These are phyloP conservation scores for Mucor ambiguus DNA, from an alignment of 371 early-diverging fungal genomes.

Conservation along the genomic window DNA sequence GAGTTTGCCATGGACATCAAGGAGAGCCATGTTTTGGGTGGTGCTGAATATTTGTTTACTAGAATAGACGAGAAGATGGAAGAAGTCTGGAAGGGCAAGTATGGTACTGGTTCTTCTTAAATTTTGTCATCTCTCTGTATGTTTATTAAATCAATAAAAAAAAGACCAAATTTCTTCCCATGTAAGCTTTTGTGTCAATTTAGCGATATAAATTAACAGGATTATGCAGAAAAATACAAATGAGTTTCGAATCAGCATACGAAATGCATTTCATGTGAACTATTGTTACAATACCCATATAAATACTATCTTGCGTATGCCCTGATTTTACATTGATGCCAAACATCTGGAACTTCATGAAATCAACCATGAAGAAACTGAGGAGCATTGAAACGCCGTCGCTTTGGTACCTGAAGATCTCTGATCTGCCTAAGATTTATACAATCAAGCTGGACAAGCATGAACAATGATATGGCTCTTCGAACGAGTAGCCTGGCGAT, in stretches of 20 bases:
- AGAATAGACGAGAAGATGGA: slow-evolving; percentile 85
- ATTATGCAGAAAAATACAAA: too few relatives aligned
- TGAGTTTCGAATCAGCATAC: too few relatives aligned
- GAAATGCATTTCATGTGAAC: too few relatives aligned
- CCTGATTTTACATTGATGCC: too few relatives aligned
- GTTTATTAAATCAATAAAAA: neutral
- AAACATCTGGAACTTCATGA: neutral
- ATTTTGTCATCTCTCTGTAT: neutral
- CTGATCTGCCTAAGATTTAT: neutral
- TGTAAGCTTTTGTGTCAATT: too few relatives aligned
- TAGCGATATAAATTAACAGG: too few relatives aligned
- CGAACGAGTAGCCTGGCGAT: too few relatives aligned
- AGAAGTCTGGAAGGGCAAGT: slow-evolving; percentile 67
- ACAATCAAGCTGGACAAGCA: too few relatives aligned
- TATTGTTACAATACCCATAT: too few relatives aligned
- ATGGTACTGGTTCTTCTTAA: slow-evolving; percentile 62
- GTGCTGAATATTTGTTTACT: slow-evolving; percentile 90
- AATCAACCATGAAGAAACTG: too few relatives aligned
- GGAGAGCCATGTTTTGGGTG: slow-evolving; percentile 84
- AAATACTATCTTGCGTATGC: too few relatives aligned
- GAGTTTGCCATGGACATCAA: slow-evolving; percentile 69
- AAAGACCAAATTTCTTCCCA: neutral
- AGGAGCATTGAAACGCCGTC: neutral
- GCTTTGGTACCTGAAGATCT: neutral
- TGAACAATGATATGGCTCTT: too few relatives aligned